phyloP scores from a whole-genome alignment of 139 green algal genomes.

The Marvania coccoides region DNA sequence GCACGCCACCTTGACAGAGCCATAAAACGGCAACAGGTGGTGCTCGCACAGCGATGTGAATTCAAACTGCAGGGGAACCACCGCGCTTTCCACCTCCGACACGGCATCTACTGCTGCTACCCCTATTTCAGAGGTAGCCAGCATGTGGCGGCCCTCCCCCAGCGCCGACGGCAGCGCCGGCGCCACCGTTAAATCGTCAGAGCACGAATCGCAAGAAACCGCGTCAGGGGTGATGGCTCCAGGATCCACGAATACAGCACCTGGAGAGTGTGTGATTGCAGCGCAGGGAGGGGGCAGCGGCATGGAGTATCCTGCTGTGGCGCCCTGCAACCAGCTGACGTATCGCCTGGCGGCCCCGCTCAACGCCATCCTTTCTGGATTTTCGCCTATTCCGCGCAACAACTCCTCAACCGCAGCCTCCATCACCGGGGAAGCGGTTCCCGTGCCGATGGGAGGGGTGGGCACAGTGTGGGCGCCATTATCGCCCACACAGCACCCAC shows the following conservation, averaged over 20 bases:
- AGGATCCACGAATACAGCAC: no score
- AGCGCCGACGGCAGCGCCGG: no score
- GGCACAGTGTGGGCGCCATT: no score
- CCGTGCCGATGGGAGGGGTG: background rate
- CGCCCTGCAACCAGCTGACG: slow-evolving; percentile 41
- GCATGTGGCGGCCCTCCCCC: no score
- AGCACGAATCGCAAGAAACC: no score
- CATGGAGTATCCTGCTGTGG: slow-evolving; percentile 58
- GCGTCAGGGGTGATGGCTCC: no score
- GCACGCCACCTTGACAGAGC: slow-evolving; percentile 49
- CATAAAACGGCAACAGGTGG: slow-evolving; percentile 96
- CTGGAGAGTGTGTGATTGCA: no score
- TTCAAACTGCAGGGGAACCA: background rate
- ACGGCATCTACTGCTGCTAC: slow-evolving; percentile 11
- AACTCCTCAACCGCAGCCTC: slow-evolving; percentile 22
- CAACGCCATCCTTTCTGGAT: slow-evolving; percentile 26
- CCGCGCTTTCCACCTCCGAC: background rate
- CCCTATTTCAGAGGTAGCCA: no score
- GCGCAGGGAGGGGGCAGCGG: slow-evolving; percentile 7
- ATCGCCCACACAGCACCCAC: no score
- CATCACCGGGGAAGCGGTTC: slow-evolving; percentile 5
- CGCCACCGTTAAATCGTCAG: no score
- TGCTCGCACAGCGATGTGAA: slow-evolving; percentile 91
- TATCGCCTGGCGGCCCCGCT: slow-evolving; percentile 35
- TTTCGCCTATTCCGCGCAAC: slow-evolving; percentile 31